Evolutionary conservation across 805 yeast genomes (phyloP), one percentile per base, ranked within the genome.

Genomic region (Wickerhamiella cacticola): DNA sequence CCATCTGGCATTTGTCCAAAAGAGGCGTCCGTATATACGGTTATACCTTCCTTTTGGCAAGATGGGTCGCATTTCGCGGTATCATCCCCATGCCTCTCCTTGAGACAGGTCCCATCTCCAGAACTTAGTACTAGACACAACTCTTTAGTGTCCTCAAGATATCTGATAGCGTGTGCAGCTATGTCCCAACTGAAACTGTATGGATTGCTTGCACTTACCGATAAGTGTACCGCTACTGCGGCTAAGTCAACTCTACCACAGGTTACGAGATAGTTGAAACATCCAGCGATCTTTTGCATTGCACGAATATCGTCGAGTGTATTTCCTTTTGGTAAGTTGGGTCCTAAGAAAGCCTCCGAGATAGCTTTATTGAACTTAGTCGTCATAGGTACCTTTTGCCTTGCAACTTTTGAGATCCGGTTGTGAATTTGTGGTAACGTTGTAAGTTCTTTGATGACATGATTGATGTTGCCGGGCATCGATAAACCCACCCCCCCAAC

Each of bases 11-110:
- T n/a, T n/a, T 39, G 42, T 3, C 15, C 5, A n/a, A 8, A 25
- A 12, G 42, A 39, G 10, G 42, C 42, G 19, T 39, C 42, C 5
- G 42, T 39, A 31, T 39, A 39, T 9, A 39, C 26, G 8, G 18
- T 22, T 4, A 34, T 15, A n/a, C n/a, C n/a, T n/a, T n/a, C n/a
- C n/a, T n/a, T n/a, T n/a, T n/a, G n/a, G n/a, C n/a, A 5, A 19
- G 22, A 13, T 8, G 12, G 29, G 8, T 12, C 12, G 8, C 29
- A 26, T 12, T 26, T 26, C 12, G 12, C 29, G 7, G n/a, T n/a
- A n/a, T n/a, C n/a, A n/a, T n/a, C n/a, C n/a, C n/a, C n/a, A n/a
- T n/a, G n/a, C n/a, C n/a, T n/a, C n/a, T n/a, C n/a, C n/a, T n/a
- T n/a, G n/a, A n/a, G n/a, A n/a, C n/a, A n/a, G n/a, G n/a, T n/a